Conservation (phyloP, 495 filamentous ascomycete genomes). For the Neurospora pannonica region DNA sequence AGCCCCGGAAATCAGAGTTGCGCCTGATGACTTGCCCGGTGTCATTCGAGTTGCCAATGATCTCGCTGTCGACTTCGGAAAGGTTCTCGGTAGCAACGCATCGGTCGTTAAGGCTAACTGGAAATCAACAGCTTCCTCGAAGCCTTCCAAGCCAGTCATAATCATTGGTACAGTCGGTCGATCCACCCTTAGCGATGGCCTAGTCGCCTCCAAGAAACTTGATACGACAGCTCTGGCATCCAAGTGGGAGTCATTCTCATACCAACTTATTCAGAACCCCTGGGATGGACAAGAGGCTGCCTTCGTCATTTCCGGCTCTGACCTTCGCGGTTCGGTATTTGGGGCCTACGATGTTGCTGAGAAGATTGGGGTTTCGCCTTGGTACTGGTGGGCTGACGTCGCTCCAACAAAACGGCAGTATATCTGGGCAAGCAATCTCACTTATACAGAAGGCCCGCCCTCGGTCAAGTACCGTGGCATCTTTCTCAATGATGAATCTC, state of each 20-base stretch:
- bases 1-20: constrained; percentile 20
- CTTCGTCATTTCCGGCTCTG: constrained; percentile 52
- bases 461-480: constrained; percentile 59
- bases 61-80: constrained; percentile 43
- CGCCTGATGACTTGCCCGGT: constrained; percentile 32
- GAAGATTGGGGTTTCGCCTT: constrained; percentile 55
- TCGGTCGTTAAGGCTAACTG: constrained; percentile 20
- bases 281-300: constrained; percentile 38
- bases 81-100: constrained; percentile 37
- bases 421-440: constrained; percentile 39
- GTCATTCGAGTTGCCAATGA: constrained; percentile 39
- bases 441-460: constrained; percentile 43
- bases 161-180: constrained; percentile 43
- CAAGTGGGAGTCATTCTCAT: constrained; percentile 54
- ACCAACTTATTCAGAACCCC: constrained; percentile 39
- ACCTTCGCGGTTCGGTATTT: constrained; percentile 52
- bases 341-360: constrained; percentile 55
- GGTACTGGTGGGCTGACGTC: constrained; percentile 58
- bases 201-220: constrained; percentile 36
- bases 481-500: constrained; percentile 62
- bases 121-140: constrained; percentile 18
- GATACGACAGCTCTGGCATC: constrained; percentile 38
- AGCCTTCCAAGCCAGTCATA: constrained; percentile 23
- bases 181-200: constrained; percentile 37
- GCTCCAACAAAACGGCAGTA: constrained; percentile 34